These are phyloP conservation scores for Lippia alba DNA, from an alignment of 305 asterid species.

Conservation along the genomic window DNA sequence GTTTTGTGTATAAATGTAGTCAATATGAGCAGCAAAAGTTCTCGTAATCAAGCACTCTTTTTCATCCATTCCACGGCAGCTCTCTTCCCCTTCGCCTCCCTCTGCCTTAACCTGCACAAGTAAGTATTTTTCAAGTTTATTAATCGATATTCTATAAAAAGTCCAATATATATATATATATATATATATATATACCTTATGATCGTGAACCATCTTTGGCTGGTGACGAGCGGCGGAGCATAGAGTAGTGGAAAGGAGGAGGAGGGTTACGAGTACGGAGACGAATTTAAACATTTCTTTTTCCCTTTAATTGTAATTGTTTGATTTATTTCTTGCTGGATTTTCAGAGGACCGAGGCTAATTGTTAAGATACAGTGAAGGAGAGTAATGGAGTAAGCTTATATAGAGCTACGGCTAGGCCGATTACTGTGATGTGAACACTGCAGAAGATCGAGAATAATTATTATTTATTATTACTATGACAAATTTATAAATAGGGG, in stretches of 20 bases:
- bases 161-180: too few relatives aligned
- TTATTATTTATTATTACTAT: not conserved
- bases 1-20: slow-evolving; percentile 59
- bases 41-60: slow-evolving; percentile 57
- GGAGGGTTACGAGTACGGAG: slow-evolving; percentile 41
- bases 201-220: not conserved
- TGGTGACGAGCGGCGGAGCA: slow-evolving; percentile 37
- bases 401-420: slow-evolving; percentile 12
- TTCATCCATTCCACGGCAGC: slow-evolving; percentile 46
- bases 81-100: slow-evolving; percentile 27
- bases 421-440: not conserved
- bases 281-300: slow-evolving; percentile 40
- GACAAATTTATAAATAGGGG: not conserved
- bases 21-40: slow-evolving; percentile 54
- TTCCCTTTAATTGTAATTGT: not conserved
- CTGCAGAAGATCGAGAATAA: not conserved
- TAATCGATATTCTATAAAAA: too few relatives aligned
- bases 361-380: not conserved
- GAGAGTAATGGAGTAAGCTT: slow-evolving; percentile 17
- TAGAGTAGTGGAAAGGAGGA: slow-evolving; percentile 32
- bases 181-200: too few relatives aligned
- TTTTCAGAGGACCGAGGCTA: not conserved
- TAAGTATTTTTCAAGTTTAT: too few relatives aligned
- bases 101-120: slow-evolving; percentile 27
- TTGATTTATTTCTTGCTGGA: not conserved